phyloP scores from a whole-genome alignment of 208 protist species.

The Naegleria gruberi region DNA sequence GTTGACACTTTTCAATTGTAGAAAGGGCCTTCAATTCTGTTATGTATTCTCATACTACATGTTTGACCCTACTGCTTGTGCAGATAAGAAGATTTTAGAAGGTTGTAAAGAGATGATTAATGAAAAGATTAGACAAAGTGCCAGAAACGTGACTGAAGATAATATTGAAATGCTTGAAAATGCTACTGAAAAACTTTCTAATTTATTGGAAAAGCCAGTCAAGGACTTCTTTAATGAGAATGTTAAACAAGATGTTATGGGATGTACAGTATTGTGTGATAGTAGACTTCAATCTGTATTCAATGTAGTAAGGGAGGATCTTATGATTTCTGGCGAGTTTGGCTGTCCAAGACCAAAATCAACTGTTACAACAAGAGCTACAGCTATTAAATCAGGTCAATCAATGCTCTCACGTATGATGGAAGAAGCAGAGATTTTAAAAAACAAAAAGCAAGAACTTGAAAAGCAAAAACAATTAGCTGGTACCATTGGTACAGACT shows the following conservation, averaged over 20 bases:
- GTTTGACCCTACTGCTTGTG: not conserved
- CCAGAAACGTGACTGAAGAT: not conserved
- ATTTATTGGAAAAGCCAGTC: not conserved
- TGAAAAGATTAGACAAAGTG: not conserved
- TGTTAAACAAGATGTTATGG: conserved; percentile 6
- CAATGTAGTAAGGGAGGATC: not conserved
- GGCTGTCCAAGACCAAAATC: not conserved
- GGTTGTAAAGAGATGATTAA: not conserved
- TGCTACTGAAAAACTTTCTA: not conserved
- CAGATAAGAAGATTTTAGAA: not conserved
- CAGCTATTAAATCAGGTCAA: not conserved
- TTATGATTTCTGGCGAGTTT: not conserved
- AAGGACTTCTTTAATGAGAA: not conserved
- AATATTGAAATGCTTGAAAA: not conserved
- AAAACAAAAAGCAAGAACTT: not conserved
- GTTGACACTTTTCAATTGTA: not conserved
- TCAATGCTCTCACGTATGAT: not conserved
- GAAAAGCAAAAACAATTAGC: not conserved
- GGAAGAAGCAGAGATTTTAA: not conserved
- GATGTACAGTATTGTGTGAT: not conserved
- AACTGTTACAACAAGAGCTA: not conserved
- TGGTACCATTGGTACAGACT: not conserved
- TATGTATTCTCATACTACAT: conserved; percentile 3
- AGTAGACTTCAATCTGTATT: not conserved
- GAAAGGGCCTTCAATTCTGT: not conserved